Evolutionary conservation across 345 rosid genomes (phyloP).

Genomic region (Eucalyptus marginata): DNA sequence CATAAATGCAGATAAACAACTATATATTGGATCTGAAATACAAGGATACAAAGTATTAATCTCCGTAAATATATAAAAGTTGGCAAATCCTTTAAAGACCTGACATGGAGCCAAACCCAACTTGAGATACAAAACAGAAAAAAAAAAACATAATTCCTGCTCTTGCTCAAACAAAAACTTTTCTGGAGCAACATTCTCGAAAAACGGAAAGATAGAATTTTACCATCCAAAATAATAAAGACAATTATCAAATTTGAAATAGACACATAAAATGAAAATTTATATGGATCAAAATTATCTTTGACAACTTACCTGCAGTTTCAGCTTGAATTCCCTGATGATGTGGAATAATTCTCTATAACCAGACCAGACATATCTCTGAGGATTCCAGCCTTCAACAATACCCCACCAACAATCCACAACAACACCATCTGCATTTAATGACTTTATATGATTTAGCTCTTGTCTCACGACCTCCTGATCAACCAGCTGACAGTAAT

Average conservation of each 20-base stretch:
- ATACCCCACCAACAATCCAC: slow-evolving; percentile 99
- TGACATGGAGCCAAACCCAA: neutral
- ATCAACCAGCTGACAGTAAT: slow-evolving; percentile 71
- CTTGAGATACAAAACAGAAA: neutral
- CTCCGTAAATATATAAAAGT: neutral
- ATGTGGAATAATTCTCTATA: slow-evolving; percentile 73
- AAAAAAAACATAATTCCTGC: neutral
- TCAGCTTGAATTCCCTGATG: slow-evolving; percentile 66
- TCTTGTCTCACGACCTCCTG: slow-evolving; percentile 61
- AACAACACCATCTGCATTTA: slow-evolving; percentile 66
- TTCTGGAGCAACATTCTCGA: neutral
- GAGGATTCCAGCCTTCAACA: slow-evolving; percentile 91
- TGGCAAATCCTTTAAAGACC: neutral
- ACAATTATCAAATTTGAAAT: neutral
- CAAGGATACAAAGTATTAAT: neutral
- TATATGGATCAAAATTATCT: neutral
- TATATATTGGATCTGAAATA: neutral
- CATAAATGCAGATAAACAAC: neutral
- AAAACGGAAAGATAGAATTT: neutral
- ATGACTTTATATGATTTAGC: slow-evolving; percentile 60
- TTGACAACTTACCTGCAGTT: slow-evolving; percentile 50
- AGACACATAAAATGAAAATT: neutral
- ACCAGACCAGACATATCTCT: slow-evolving; percentile 91
- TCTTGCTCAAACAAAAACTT: neutral
- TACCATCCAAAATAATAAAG: neutral